A percentile compares a stretch with the other conserved stretches of the same genome.
These are phyloP conservation scores for Cercospora sojina DNA, from an alignment of 2,329 filamentous ascomycete species.

Conservation along the genomic window DNA sequence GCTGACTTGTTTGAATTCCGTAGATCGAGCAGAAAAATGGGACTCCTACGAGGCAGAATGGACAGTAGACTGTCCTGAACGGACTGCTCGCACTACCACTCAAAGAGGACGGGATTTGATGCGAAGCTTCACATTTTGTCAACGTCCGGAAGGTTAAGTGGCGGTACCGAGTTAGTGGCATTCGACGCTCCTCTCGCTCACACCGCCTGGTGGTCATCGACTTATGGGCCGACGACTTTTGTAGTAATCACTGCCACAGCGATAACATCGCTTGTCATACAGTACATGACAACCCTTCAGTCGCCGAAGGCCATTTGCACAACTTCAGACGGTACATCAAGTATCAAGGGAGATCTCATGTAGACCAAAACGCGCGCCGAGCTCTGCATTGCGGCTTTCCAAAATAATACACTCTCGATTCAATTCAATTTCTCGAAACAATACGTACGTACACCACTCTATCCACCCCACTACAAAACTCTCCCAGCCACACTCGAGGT, in stretches of 20 bases:
- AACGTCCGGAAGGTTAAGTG: too few relatives aligned
- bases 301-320: not conserved
- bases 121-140: too few relatives aligned
- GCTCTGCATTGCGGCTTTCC: not conserved
- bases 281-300: not conserved
- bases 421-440: not conserved
- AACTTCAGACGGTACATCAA: not conserved
- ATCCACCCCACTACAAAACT: slow-evolving; percentile 50
- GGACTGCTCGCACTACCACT: too few relatives aligned
- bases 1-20: not conserved
- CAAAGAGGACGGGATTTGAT: too few relatives aligned
- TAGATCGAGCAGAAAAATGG: not conserved
- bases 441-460: slow-evolving; percentile 2
- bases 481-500: slow-evolving; percentile 69
- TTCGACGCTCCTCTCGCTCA: too few relatives aligned
- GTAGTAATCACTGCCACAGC: not conserved
- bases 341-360: not conserved
- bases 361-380: not conserved
- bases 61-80: not conserved
- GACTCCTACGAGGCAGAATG: not conserved
- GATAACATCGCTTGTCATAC: not conserved
- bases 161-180: too few relatives aligned
- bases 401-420: not conserved
- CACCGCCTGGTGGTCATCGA: too few relatives aligned
- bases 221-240: not conserved